Percentiles rank a stretch among this genome's conserved stretches.
phyloP scores from a whole-genome alignment of 2,329 filamentous ascomycete species.

The Didymella segeticola region DNA sequence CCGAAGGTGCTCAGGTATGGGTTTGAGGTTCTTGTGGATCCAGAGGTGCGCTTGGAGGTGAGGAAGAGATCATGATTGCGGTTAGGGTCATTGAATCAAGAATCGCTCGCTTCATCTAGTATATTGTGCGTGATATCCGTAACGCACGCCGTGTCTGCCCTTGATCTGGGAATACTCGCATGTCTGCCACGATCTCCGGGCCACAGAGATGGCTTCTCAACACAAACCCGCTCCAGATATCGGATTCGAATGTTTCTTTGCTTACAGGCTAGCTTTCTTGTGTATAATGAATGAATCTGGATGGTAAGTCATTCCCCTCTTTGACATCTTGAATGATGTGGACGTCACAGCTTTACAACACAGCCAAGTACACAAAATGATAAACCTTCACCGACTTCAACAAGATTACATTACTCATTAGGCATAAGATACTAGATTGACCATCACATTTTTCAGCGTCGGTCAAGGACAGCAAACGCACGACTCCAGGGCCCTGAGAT shows the following conservation, averaged over 20 bases:
- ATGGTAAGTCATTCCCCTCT: too few species aligned
- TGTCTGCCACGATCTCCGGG: constrained; percentile 12
- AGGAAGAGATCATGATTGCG: neutral
- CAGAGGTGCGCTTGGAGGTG: neutral
- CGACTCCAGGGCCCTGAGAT: constrained; percentile 21
- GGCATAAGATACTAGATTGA: neutral
- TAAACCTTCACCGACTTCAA: constrained; percentile 8
- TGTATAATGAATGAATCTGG: too few species aligned
- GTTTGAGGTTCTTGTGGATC: neutral
- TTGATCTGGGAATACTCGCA: neutral
- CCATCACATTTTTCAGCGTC: too few species aligned
- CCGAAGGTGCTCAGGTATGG: neutral
- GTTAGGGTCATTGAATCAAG: neutral
- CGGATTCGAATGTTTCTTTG: too few species aligned
- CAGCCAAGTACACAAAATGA: too few species aligned
- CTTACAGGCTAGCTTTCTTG: too few species aligned
- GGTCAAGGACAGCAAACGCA: constrained; percentile 18
- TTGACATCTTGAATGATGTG: too few species aligned
- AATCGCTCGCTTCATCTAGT: constrained; percentile 17
- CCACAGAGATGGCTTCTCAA: too few species aligned
- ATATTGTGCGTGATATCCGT: neutral
- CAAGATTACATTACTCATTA: neutral
- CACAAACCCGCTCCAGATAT: too few species aligned
- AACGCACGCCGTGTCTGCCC: neutral
- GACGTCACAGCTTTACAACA: too few species aligned